Conservation (phyloP, 1,284 basidiomycete species). For the Rhodotorula sp. region DNA sequence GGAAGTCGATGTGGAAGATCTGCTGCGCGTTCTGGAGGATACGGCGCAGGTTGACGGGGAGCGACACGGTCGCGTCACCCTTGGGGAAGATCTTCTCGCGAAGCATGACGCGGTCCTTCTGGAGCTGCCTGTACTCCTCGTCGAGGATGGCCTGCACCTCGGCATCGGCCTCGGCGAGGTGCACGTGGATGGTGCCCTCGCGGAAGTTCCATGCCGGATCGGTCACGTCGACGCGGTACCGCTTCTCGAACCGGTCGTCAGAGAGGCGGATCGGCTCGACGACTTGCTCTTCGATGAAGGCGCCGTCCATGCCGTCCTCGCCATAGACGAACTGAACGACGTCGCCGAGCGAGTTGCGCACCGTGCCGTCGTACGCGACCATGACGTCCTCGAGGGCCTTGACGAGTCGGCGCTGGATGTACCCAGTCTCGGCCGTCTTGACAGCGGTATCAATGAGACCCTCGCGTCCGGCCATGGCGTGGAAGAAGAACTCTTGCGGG, state of each 20-base stretch:
- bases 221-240: slow-evolving; percentile 90
- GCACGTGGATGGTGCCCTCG: slow-evolving; percentile 79
- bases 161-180: slow-evolving; percentile 85
- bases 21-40: slow-evolving; percentile 95
- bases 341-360: slow-evolving; percentile 93
- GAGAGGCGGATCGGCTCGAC: slow-evolving; percentile 85
- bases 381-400: slow-evolving; percentile 98
- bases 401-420: slow-evolving; percentile 96
- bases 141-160: slow-evolving; percentile 83
- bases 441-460: slow-evolving; percentile 99
- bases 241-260: slow-evolving; percentile 80
- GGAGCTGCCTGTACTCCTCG: slow-evolving; percentile 77
- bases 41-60: slow-evolving; percentile 91
- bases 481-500: slow-evolving; percentile 99
- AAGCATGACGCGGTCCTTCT: slow-evolving; percentile 72
- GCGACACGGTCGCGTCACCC: slow-evolving; percentile 71
- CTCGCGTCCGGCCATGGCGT: slow-evolving; percentile 99
- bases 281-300: slow-evolving; percentile 92
- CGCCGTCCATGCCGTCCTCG: slow-evolving; percentile 98
- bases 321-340: slow-evolving; percentile 96
- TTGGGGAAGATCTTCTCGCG: slow-evolving; percentile 76
- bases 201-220: slow-evolving; percentile 59
- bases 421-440: slow-evolving; percentile 99
- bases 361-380: slow-evolving; percentile 97
- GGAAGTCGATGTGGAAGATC: slow-evolving; percentile 93